Evolutionary conservation across 2,329 filamentous ascomycete species (phyloP).

Genomic region (Trichoderma sp.): DNA sequence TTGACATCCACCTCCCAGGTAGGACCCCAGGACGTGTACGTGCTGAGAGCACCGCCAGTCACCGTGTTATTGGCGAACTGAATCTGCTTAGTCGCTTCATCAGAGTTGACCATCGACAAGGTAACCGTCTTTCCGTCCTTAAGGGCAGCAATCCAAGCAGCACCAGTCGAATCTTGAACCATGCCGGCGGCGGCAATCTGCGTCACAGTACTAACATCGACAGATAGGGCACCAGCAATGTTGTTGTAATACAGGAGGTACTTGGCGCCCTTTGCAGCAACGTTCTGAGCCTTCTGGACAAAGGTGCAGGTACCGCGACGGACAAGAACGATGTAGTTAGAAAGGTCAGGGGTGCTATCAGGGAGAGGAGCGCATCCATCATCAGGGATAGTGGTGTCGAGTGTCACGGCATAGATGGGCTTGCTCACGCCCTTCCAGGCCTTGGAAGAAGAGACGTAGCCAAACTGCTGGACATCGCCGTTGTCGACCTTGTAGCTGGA

Average conservation of each 20-base stretch:
- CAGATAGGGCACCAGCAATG: constrained; percentile 31
- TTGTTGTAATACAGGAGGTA: constrained; percentile 64
- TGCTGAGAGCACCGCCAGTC: constrained; percentile 51
- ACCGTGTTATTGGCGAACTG: constrained; percentile 35
- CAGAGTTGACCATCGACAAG: constrained; percentile 43
- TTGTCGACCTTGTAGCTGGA: constrained; percentile 38
- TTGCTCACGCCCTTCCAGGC: constrained; percentile 35
- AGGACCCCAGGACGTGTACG: constrained; percentile 58
- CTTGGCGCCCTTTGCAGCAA: constrained; percentile 53
- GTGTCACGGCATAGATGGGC: constrained; percentile 48
- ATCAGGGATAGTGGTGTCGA: constrained; percentile 45
- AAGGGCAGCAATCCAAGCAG: constrained; percentile 43
- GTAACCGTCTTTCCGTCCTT: constrained; percentile 42
- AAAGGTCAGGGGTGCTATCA: constrained; percentile 54
- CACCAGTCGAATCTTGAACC: constrained; percentile 41
- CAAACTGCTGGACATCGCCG: constrained; percentile 38
- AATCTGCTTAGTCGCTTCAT: constrained; percentile 29
- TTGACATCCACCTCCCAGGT: constrained; percentile 57
- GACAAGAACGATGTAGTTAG: constrained; percentile 56
- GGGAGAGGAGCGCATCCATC: constrained; percentile 54
- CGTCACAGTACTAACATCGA: constrained; percentile 29
- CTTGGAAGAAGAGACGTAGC: constrained; percentile 42
- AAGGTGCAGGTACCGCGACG: constrained; percentile 58
- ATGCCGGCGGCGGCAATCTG: constrained; percentile 40
- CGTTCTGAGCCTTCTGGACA: constrained; percentile 50